Base-by-base conservation (phyloP, 108 stramenopile genomes). In the Skeletonema costatum region DNA sequence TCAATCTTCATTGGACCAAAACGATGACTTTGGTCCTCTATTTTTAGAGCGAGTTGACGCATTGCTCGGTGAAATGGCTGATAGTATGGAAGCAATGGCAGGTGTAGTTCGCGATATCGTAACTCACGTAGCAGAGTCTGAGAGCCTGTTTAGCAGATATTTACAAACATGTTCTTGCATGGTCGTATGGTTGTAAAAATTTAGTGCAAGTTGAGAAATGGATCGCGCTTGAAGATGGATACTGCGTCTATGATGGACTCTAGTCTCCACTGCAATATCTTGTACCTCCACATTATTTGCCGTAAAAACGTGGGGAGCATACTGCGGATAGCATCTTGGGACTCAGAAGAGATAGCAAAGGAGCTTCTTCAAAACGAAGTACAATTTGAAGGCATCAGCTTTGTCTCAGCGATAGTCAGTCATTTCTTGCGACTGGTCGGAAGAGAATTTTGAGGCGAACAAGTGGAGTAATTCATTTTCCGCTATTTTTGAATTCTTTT, bases 401-500 rank as follows among this genome's bases (percentile, higher is more conserved):
- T 56, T 10, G 53, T 56, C 9, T 29, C 53, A 10, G 7, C 53
- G 25, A 8, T 56, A 11, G 6, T 11, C 25, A 56, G 25, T 25
- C 9, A 56, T 29, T 56, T 56, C 53, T 7, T 25, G 53, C 19
- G 53, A 56, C 5, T 29, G 53, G 0, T 56, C 8, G 8, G 25
- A 9, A 9, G 53, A 56, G 19, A 56, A 56, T 56, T 56, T 56
- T 9, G 53, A 33, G 5, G 4, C 35, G n/a, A 56, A 58, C 2
- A 5, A 63, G 33, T 73, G 72, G 72, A 73, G 72, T 41, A 44
- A 35, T 31, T 63, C 72, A 64, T 73, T 73, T 62, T 73, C 72
- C 72, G 25, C 35, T 32, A 6, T 73, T 73, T 62, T 33, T 64
- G 9, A 33, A 25, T 53, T 73, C 72, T 13, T 31, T 73, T 17